Evolutionary conservation across 148 eudicot species (phyloP).

Genomic region (Vaccinium macrocarpon): DNA sequence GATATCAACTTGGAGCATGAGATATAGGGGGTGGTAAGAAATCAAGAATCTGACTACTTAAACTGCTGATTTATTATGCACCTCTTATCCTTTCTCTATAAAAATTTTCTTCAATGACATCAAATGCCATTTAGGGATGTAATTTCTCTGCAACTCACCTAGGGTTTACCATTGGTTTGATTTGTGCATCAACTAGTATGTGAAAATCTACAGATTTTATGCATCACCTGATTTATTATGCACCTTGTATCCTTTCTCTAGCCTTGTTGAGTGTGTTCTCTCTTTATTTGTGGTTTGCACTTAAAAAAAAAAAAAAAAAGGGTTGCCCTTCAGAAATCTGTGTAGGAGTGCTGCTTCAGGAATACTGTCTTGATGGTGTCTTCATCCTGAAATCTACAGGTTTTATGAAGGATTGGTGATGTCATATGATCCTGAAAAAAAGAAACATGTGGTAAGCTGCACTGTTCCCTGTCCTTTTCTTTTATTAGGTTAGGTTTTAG

Average conservation of each 20-base stretch:
- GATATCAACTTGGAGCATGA: background rate
- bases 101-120: background rate
- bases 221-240: no score
- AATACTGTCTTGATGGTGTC: slow-evolving; percentile 11
- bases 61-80: background rate
- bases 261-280: background rate
- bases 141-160: background rate
- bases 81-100: background rate
- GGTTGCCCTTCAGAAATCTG: background rate
- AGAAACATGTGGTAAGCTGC: slow-evolving; percentile 78
- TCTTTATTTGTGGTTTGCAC: background rate
- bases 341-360: background rate
- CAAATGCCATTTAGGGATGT: background rate
- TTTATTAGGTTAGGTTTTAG: background rate
- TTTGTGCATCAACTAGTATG: background rate
- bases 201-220: background rate
- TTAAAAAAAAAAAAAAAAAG: background rate
- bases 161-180: background rate
- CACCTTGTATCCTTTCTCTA: no score
- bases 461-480: background rate
- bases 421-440: slow-evolving; percentile 76
- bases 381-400: slow-evolving; percentile 41
- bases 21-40: background rate
- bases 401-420: slow-evolving; percentile 85
- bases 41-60: background rate